A percentile compares a stretch with the other conserved stretches of the same genome.
phyloP scores from a whole-genome alignment of 2,329 filamentous ascomycete genomes.

The Verticillium nonalfalfae region DNA sequence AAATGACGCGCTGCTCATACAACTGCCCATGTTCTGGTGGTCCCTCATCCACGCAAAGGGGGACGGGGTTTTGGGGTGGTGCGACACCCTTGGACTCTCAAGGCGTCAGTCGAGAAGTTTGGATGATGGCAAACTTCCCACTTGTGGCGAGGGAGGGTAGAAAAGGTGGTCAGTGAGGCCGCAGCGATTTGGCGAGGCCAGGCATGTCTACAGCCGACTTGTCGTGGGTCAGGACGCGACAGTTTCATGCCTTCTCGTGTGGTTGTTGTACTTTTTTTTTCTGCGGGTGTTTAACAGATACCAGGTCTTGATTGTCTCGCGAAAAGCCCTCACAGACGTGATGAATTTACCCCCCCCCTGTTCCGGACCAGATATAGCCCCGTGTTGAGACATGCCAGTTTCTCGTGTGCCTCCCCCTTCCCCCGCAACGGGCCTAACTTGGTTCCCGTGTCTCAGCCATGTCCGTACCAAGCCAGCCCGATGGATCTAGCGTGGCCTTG shows the following conservation, averaged over 20 bases:
- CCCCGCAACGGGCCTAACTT: too few species aligned
- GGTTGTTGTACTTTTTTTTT: not conserved
- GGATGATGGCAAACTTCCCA: not conserved
- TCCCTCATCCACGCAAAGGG: not conserved
- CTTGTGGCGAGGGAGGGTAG: not conserved
- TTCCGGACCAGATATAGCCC: not conserved
- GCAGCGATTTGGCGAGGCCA: not conserved
- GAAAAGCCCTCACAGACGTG: not conserved
- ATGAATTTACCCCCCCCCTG: not conserved
- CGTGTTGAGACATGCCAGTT: not conserved
- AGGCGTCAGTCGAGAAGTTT: not conserved
- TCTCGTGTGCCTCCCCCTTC: too few species aligned
- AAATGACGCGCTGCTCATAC: conserved; percentile 1
- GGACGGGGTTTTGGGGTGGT: not conserved
- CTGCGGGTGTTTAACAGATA: not conserved
- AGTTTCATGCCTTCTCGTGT: not conserved
- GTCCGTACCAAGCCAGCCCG: too few species aligned
- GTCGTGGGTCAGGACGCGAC: not conserved
- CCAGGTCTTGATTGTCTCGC: not conserved
- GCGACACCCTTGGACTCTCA: not conserved
- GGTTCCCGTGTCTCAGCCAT: too few species aligned
- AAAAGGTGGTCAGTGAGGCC: not conserved
- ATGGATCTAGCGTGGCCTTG: too few species aligned
- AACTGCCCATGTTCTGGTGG: not conserved
- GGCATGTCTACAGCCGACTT: not conserved